phyloP scores from a whole-genome alignment of 768 basidiomycete species.

The Tricholoma sp. region DNA sequence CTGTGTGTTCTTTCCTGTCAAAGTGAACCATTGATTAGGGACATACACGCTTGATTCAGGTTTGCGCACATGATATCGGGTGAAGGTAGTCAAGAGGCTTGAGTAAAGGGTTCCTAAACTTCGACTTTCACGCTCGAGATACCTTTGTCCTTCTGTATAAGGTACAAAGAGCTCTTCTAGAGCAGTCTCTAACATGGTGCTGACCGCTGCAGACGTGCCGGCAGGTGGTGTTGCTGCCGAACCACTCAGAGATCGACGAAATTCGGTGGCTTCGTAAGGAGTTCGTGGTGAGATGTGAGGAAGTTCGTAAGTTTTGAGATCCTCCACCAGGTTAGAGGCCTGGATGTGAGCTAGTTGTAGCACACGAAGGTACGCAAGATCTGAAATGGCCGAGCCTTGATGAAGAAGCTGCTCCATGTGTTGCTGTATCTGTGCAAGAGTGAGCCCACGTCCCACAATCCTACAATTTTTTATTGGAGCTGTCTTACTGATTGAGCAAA shows the following conservation, averaged over 20 bases:
- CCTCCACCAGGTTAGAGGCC: slow-evolving; percentile 76
- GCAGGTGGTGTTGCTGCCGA: slow-evolving; percentile 38
- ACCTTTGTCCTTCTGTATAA: slow-evolving; percentile 87
- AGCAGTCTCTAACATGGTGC: slow-evolving; percentile 88
- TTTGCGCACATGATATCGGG: slow-evolving; percentile 78
- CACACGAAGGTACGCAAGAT: slow-evolving; percentile 86
- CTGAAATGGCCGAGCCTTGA: slow-evolving; percentile 68
- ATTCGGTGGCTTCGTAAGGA: slow-evolving; percentile 56
- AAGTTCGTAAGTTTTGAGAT: slow-evolving; percentile 87
- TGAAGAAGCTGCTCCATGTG: slow-evolving; percentile 88
- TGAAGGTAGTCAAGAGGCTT: slow-evolving; percentile 64
- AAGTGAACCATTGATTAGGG: slow-evolving; percentile 6
- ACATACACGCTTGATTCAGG: background rate
- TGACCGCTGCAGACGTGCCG: slow-evolving; percentile 54
- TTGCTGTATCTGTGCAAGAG: slow-evolving; percentile 76
- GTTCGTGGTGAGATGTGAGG: slow-evolving; percentile 62
- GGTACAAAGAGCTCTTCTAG: slow-evolving; percentile 96
- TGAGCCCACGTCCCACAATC: background rate
- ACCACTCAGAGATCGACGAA: slow-evolving; percentile 49
- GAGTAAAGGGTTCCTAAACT: slow-evolving; percentile 78
- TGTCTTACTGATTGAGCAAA: slow-evolving; percentile 89
- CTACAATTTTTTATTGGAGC: background rate
- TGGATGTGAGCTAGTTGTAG: slow-evolving; percentile 83
- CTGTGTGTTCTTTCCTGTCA: slow-evolving; percentile 54
- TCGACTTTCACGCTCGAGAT: slow-evolving; percentile 87